Evolutionary conservation across 1,284 basidiomycete genomes (phyloP), one percentile per base, ranked within the genome.

Genomic region (Pseudozyma sp.): DNA sequence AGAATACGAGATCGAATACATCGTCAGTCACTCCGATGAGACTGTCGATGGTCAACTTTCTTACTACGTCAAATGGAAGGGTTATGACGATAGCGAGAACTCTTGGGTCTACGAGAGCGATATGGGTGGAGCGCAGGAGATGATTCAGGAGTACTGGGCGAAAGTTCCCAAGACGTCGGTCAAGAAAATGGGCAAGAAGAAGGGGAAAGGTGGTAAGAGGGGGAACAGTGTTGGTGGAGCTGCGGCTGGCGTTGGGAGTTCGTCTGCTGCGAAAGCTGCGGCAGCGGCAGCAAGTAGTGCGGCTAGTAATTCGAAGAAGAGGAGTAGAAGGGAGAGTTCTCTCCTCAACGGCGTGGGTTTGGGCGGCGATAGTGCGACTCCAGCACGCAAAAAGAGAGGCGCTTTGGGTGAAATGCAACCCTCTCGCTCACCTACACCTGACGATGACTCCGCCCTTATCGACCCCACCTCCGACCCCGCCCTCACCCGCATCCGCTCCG

Each of bases 31-130:
- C 40, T 64, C 67, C 9, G 40, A 59, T 13, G 49, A 52, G 14
- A 64, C 52, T 35, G 43, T 51, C 43, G 50, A 66, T 35, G 64
- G 57, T 11, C 60, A 81, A 47, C 45, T 78, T 35, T 79, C 78
- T n/a, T 81, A 79, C 57, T 71, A 63, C 48, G 78, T 80, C 25
- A 74, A 75, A 36, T 81, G 79, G 79, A 75, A 78, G 42, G 79
- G 78, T 11, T 81, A 80, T 45, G 59, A 62, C 10, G 45, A 64
- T 4, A 49, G 50, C 16, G 70, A 80, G 36, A 77, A 80, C 53
- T 56, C 60, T 12, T 80, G 79, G 79, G 79, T 79, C 18, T 60
- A 61, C 38, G 76, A 76, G n/a, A 38, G 25, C 13, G 78, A 80
- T 34, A 77, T 77, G 43, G 78, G 61, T 5, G 68, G 68, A n/a